These are phyloP conservation scores for Wallacemonas sp. DNA, from an alignment of 208 protist species.

Conservation along the genomic window DNA sequence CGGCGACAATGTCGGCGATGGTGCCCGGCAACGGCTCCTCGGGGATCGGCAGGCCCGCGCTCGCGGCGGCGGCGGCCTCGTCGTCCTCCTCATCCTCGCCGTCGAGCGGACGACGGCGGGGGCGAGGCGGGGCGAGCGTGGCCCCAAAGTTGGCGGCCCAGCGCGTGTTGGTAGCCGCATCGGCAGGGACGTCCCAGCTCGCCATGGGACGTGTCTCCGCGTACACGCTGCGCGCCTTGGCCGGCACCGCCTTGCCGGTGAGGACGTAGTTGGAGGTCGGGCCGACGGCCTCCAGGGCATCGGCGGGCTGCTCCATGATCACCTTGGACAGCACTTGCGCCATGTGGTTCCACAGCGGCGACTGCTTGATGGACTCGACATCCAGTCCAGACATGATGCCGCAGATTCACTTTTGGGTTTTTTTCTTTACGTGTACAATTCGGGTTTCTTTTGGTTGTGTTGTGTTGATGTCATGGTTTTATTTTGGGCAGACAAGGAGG, in stretches of 20 bases:
- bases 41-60: conserved; percentile 24
- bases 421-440: conserved; percentile 11
- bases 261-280: conserved; percentile 72
- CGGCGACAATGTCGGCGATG: conserved; percentile 81
- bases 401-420: conserved; percentile 7
- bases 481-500: too few species aligned
- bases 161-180: conserved; percentile 58
- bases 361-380: conserved; percentile 61
- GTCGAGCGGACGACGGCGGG: conserved; percentile 47
- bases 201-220: conserved; percentile 59
- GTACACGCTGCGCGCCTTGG: conserved; percentile 57
- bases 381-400: conserved; percentile 51
- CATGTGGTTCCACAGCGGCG: conserved; percentile 89
- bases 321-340: conserved; percentile 74
- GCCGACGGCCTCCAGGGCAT: conserved; percentile 67
- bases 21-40: conserved; percentile 62
- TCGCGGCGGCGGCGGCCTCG: conserved; percentile 28
- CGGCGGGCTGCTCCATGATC: conserved; percentile 65
- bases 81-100: conserved; percentile 80
- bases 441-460: too few species aligned
- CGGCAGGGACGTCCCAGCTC: conserved; percentile 53
- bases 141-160: conserved; percentile 79
- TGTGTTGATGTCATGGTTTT: too few species aligned
- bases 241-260: conserved; percentile 68
- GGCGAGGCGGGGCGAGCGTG: conserved; percentile 72